Evolutionary conservation across 306 rosid species (phyloP), one percentile per base, ranked within the genome.

Genomic region (Castanopsis chinensis): DNA sequence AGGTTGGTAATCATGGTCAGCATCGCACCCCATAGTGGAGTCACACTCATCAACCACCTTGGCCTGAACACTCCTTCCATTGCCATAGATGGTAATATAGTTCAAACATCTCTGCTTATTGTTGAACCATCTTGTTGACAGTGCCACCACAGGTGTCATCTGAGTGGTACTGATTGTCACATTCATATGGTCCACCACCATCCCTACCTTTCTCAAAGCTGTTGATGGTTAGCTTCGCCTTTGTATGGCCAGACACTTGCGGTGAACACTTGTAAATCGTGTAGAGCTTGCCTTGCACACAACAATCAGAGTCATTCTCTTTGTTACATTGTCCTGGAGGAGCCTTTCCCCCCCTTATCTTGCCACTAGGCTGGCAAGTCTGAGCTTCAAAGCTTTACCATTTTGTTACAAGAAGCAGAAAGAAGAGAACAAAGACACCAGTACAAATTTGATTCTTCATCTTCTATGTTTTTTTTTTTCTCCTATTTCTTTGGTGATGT

Each of bases 221-320:
- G n/a, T 83, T 85, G 2, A 85, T 79, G 0, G 93, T 87, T 33
- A 85, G 85, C 7, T 63, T 65, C 0, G 88, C 91, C 8, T 76
- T 77, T 5, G 86, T 84, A 65, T 80, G n/a, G 6, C 51, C 27
- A 0, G 84, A 73, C 35, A 12, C 75, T 0, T 65, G 56, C 0
- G 82, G 85, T 4, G 87, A 84, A 21, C 87, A 80, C 0, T 23
- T 41, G 56, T 67, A 84, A 35, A 63, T 64, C 0, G 57, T 23
- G 32, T 80, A 80, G 58, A 27, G 35, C 51, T 73, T 21, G 18
- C 82, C 80, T 1, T 65, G 25, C 28, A 30, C 6, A 23, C 85
- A 82, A 33, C 80, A 81, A 4, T 49, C 77, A 0, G 80, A 75
- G 23, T 69, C 10, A 14, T 83, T 61, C 12, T 61, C 69, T 7